Evolutionary conservation across 2,329 filamentous ascomycete genomes (phyloP).

Genomic region (Juglanconis sp.): DNA sequence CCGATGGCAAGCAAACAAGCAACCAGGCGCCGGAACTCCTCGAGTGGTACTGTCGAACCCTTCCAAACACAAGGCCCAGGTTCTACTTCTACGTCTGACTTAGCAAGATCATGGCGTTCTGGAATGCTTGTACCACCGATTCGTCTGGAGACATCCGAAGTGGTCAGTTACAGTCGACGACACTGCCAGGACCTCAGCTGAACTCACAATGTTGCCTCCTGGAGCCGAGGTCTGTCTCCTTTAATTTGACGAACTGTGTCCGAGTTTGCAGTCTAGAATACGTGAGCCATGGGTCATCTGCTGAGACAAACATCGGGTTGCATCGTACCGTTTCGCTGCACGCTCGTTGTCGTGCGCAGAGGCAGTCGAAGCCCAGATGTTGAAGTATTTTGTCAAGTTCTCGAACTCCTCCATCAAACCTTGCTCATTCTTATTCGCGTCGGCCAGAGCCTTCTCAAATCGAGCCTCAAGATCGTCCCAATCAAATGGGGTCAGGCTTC

Average conservation of each 20-base stretch:
- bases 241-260: conserved; percentile 69
- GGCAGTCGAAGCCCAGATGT: conserved; percentile 72
- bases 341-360: conserved; percentile 71
- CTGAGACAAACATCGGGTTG: background rate
- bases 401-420: conserved; percentile 66
- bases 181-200: background rate
- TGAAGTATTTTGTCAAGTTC: conserved; percentile 72
- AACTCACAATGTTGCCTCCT: conserved; percentile 78
- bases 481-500: conserved; percentile 56
- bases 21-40: background rate
- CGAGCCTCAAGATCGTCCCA: conserved; percentile 74
- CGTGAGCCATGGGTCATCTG: conserved; percentile 10
- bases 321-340: conserved; percentile 66
- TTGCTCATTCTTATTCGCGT: conserved; percentile 62
- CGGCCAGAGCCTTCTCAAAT: conserved; percentile 64
- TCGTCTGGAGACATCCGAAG: conserved; percentile 35
- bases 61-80: background rate
- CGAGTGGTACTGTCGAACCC: background rate
- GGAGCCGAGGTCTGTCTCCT: conserved; percentile 67
- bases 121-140: conserved; percentile 61
- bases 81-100: conserved; percentile 23
- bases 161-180: background rate
- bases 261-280: conserved; percentile 69
- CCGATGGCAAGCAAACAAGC: background rate
- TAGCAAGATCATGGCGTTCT: conserved; percentile 57